phyloP scores from a whole-genome alignment of 208 protist species.

The Herpetomonas samuelpessoai region DNA sequence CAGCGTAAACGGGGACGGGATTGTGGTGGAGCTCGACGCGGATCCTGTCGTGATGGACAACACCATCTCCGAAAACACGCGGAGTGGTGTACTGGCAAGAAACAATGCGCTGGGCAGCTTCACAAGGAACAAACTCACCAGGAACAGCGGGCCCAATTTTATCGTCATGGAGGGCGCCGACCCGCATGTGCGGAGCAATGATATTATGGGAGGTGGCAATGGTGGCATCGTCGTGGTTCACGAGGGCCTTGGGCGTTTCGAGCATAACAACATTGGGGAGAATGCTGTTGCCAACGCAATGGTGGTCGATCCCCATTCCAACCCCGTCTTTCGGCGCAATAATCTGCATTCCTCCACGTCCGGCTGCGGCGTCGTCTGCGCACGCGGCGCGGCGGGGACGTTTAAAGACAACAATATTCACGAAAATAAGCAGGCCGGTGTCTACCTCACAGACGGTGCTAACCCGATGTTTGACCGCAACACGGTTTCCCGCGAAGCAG shows the following conservation, averaged over 20 bases:
- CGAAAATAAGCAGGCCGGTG: slow-evolving; percentile 63
- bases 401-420: slow-evolving; percentile 66
- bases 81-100: slow-evolving; percentile 39
- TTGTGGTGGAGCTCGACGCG: slow-evolving; percentile 75
- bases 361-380: slow-evolving; percentile 68
- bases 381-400: slow-evolving; percentile 23
- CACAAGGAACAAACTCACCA: slow-evolving; percentile 49
- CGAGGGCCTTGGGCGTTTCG: slow-evolving; percentile 66
- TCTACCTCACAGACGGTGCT: slow-evolving; percentile 50
- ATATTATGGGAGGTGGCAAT: slow-evolving; percentile 38
- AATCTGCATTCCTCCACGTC: slow-evolving; percentile 36
- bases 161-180: slow-evolving; percentile 61
- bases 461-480: slow-evolving; percentile 51
- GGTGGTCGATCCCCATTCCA: slow-evolving; percentile 45
- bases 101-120: slow-evolving; percentile 84
- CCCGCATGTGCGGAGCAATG: slow-evolving; percentile 63
- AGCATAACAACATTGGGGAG: slow-evolving; percentile 60
- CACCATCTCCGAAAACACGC: slow-evolving; percentile 33
- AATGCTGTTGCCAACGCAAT: slow-evolving; percentile 77
- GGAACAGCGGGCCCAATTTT: slow-evolving; percentile 58
- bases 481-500: slow-evolving; percentile 46
- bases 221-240: slow-evolving; percentile 65
- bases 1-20: slow-evolving; percentile 48
- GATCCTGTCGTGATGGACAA: slow-evolving; percentile 76
- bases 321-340: slow-evolving; percentile 57